phyloP scores from a whole-genome alignment of 140 eudicot genomes.

The Oenanthe javanica region DNA sequence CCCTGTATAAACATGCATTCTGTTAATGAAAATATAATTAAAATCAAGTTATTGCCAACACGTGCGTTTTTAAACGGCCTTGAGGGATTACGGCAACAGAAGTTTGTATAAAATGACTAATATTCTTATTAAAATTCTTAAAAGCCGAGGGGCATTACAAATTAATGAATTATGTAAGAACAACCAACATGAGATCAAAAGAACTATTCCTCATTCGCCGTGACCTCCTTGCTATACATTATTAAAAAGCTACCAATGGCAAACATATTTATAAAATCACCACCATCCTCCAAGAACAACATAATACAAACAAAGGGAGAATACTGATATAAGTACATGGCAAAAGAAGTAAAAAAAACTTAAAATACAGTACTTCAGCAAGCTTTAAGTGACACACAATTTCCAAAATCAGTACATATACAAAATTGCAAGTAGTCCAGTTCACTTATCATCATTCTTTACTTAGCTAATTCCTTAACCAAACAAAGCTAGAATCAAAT shows the following conservation, averaged over 20 bases:
- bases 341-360: neutral
- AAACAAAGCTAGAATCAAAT: neutral
- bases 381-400: neutral
- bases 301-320: neutral
- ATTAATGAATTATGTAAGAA: too few relatives aligned
- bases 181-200: neutral
- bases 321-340: neutral
- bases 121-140: neutral
- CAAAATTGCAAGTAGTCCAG: neutral
- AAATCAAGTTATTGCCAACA: neutral
- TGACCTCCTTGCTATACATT: neutral
- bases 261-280: neutral
- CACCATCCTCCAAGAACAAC: neutral
- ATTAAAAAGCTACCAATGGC: neutral
- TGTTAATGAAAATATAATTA: conserved; percentile 12
- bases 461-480: neutral
- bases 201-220: neutral
- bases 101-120: neutral
- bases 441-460: neutral
- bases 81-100: neutral
- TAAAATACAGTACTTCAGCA: neutral
- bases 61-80: neutral
- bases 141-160: neutral
- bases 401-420: neutral
- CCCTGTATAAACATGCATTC: conserved; percentile 33